Percentiles rank a stretch among this genome's conserved stretches.
Evolutionary conservation across 495 filamentous ascomycete species (phyloP).

Genomic region (Neurospora sp.): DNA sequence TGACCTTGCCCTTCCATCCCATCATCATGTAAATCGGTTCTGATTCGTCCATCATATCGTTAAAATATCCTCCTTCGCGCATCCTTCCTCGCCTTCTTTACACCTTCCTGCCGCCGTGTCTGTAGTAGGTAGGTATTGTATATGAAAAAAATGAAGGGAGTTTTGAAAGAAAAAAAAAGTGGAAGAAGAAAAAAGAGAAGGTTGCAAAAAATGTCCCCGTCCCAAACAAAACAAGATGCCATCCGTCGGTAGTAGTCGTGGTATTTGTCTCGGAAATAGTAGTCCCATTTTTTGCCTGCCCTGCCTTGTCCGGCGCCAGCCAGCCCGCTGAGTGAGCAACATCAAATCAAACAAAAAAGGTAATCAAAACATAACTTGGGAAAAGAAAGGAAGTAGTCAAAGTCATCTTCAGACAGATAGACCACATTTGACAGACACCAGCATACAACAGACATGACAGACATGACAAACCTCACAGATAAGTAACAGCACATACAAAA

Average conservation of each 20-base stretch:
- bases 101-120: not conserved
- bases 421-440: not conserved
- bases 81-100: not conserved
- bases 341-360: not conserved
- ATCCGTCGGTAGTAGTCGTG: not conserved
- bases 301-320: not conserved
- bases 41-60: not conserved
- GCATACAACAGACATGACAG: not conserved
- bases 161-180: not conserved
- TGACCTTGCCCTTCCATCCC: not conserved
- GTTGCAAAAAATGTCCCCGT: not conserved
- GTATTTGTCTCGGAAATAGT: not conserved
- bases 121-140: not conserved
- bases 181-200: not conserved
- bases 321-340: not conserved
- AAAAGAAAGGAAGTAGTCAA: not conserved
- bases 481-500: not conserved
- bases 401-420: not conserved
- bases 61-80: not conserved
- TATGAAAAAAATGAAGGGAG: not conserved
- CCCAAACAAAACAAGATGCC: not conserved
- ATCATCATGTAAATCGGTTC: not conserved
- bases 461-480: not conserved
- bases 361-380: not conserved
- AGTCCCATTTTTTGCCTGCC: not conserved